A percentile compares a stretch with the other conserved stretches of the same genome.
Conservation (phyloP, 345 rosid species). For the Bretschneidera sinensis region DNA sequence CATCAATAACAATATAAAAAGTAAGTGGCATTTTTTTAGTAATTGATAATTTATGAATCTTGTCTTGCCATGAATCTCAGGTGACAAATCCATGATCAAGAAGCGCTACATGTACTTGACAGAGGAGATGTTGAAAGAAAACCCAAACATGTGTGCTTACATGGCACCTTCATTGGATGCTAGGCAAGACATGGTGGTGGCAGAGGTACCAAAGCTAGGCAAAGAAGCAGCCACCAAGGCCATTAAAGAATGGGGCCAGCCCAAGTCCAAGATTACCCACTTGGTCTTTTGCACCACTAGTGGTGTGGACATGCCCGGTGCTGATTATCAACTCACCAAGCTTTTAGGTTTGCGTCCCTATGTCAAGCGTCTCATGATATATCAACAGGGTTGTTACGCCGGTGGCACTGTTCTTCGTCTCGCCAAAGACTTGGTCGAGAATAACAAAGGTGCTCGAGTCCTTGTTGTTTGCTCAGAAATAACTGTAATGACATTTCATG, state of each 20-base stretch:
- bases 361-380: conserved; percentile 53
- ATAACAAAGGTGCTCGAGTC: conserved; percentile 45
- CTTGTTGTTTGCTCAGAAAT: conserved; percentile 46
- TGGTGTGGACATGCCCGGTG: conserved; percentile 59
- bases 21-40: too few species aligned
- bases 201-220: conserved; percentile 42
- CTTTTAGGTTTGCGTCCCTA: conserved; percentile 50
- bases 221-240: conserved; percentile 50
- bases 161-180: conserved; percentile 43
- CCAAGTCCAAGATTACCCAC: conserved; percentile 56
- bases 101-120: conserved; percentile 39
- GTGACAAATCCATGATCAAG: conserved; percentile 46
- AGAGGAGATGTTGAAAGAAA: conserved; percentile 38
- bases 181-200: conserved; percentile 44
- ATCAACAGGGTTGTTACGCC: conserved; percentile 49
- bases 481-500: conserved; percentile 37
- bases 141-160: conserved; percentile 30
- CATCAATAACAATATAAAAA: background rate
- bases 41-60: background rate
- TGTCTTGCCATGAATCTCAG: conserved; percentile 24
- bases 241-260: conserved; percentile 52
- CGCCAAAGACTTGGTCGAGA: conserved; percentile 54
- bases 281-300: conserved; percentile 51
- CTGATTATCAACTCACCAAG: conserved; percentile 55
- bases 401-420: conserved; percentile 48